phyloP scores from a whole-genome alignment of 345 rosid species.

The Cardiospermum halicacabum region DNA sequence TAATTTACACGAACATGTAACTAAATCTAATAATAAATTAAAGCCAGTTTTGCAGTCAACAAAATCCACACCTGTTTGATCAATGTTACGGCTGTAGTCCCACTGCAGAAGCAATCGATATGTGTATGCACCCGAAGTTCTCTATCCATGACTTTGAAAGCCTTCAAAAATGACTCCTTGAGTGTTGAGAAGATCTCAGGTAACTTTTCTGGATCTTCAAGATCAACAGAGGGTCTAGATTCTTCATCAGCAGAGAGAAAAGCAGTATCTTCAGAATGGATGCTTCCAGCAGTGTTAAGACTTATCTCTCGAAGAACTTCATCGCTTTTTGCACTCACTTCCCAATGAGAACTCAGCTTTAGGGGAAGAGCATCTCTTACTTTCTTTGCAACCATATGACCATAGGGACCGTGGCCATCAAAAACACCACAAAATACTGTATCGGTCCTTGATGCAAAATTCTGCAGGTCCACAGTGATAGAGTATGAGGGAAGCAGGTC shows the following conservation, averaged over 20 bases:
- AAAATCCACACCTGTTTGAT: slow-evolving; percentile 71
- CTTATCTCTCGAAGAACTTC: slow-evolving; percentile 44
- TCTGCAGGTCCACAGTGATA: slow-evolving; percentile 34
- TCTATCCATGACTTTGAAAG: slow-evolving; percentile 91
- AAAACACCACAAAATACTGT: slow-evolving; percentile 93
- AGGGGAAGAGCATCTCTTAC: slow-evolving; percentile 92
- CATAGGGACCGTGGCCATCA: slow-evolving; percentile 98
- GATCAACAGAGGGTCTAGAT: slow-evolving; percentile 45
- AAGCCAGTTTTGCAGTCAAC: slow-evolving; percentile 4
- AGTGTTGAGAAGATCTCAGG: slow-evolving; percentile 51
- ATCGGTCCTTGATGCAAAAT: slow-evolving; percentile 77
- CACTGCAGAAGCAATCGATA: slow-evolving; percentile 94
- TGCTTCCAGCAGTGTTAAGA: slow-evolving; percentile 44
- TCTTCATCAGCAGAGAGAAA: slow-evolving; percentile 64
- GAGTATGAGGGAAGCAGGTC: slow-evolving; percentile 8
- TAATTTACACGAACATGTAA: slow-evolving; percentile 4
- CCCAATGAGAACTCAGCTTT: slow-evolving; percentile 77
- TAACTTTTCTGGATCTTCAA: slow-evolving; percentile 47
- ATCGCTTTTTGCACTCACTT: slow-evolving; percentile 52
- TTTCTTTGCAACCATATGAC: slow-evolving; percentile 95
- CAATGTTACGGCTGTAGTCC: slow-evolving; percentile 95
- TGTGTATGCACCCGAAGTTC: slow-evolving; percentile 69
- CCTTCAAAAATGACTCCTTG: slow-evolving; percentile 82
- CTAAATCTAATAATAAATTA: slow-evolving; percentile 7
- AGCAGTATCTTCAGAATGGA: slow-evolving; percentile 50